These are phyloP conservation scores for Ceratobasidium sp. DNA, from an alignment of 1,284 basidiomycete genomes.

Conservation along the genomic window DNA sequence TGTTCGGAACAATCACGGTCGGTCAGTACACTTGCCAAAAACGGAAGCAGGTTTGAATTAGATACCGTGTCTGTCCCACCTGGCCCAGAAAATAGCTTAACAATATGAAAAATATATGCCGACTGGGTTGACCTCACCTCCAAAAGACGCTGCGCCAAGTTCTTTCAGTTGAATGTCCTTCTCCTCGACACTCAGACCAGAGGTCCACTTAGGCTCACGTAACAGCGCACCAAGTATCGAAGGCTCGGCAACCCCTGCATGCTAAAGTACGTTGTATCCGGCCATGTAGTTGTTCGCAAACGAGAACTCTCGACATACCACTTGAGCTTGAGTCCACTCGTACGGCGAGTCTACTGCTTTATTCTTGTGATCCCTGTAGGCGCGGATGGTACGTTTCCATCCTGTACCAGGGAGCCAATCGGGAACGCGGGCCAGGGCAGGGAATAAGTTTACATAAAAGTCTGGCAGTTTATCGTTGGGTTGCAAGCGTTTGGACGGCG, in stretches of 20 bases:
- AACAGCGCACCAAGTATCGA: conserved; percentile 15
- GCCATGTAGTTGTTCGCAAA: not conserved
- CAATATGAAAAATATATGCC: not conserved
- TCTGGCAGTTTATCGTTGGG: not conserved
- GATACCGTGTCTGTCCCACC: conserved; percentile 30
- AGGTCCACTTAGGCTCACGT: not conserved
- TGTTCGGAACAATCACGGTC: too few species aligned
- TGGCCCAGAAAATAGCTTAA: not conserved
- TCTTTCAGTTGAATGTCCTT: conserved; percentile 4
- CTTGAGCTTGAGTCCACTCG: conserved; percentile 27
- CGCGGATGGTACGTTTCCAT: conserved; percentile 12
- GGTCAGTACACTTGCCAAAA: not conserved
- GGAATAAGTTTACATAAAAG: conserved; percentile 15
- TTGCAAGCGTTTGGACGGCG: not conserved
- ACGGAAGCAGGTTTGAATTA: not conserved
- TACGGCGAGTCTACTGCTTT: conserved; percentile 9
- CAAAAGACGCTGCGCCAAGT: not conserved
- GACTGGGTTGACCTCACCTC: not conserved
- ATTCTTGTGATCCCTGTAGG: conserved; percentile 12
- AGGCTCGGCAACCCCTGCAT: not conserved
- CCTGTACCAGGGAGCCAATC: conserved; percentile 29
- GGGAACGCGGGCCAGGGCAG: conserved; percentile 12
- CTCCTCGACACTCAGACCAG: not conserved
- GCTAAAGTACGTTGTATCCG: not conserved
- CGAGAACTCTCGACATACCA: conserved; percentile 10